Base-by-base conservation (phyloP, 2,329 filamentous ascomycete species). In the Colletotrichum lentis region DNA sequence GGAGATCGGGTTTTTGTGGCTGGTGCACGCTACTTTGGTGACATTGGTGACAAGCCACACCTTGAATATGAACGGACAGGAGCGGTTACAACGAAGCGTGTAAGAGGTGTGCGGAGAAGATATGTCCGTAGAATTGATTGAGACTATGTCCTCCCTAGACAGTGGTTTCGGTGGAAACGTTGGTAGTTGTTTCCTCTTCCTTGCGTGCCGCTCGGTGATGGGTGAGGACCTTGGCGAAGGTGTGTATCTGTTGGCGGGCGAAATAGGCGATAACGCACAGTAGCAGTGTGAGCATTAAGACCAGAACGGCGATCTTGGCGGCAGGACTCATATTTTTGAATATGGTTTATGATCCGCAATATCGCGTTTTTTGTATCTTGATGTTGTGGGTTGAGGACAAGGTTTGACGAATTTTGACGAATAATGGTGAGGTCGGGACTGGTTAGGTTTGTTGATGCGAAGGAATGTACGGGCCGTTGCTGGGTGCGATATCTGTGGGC, bases 201-300 rank as follows among this genome's bases (percentile, higher is more conserved):
- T 66, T 70, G 4, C 11, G 20, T 12, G 43, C 41, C 31, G 66
- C 55, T 44, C 62, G 62, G 22, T 63, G 58, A 35, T 62, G 24
- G 27, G 57, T 58, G 16, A 70, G 60, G 31, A 27, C 24, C 46
- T 66, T 65, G 31, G 76, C 74, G 66, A 79, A 80, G 27, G 61
- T 67, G 49, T 73, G 70, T 55, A 81, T 68, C 46, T 73, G 67
- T 46, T 64, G 70, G 37, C 76, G 76, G 67, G 75, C 71, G 49
- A 74, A 74, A 72, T 73, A 80, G 53, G 66, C 70, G 35, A 81
- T 37, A 20, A 74, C 31, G 20, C 67, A 74, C 49, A 78, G 64
- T 37, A 79, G 60, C 7, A 71, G 49, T 56, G 78, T 71, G 35
- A 81, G 67, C 12, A 72, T 67, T 12, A 80, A 62, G 31, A 80